Conservation (phyloP, 371 early-diverging fungal species). For the Syncephalastrum monosporum region DNA sequence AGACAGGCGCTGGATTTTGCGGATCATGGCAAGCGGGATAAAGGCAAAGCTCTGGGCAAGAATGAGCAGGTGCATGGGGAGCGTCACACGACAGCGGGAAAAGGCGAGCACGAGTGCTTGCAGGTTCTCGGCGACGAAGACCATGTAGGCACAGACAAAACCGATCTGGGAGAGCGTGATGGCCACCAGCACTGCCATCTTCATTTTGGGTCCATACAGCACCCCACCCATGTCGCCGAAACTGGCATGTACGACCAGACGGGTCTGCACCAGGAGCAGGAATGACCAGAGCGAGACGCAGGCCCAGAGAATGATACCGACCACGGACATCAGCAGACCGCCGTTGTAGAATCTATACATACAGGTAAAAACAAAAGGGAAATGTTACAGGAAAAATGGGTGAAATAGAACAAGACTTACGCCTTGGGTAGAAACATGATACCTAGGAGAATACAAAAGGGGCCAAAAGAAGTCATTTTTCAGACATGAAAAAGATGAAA, state of each 20-base stretch:
- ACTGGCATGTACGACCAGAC: conserved; percentile 57
- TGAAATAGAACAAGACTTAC: conserved; percentile 28
- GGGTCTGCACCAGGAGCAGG: conserved; percentile 60
- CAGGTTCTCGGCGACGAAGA: conserved; percentile 84
- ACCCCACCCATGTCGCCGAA: conserved; percentile 73
- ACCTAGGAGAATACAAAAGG: conserved; percentile 9
- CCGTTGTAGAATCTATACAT: conserved; percentile 62
- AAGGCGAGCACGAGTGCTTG: conserved; percentile 66
- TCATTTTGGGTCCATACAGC: conserved; percentile 72
- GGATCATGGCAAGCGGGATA: conserved; percentile 81
- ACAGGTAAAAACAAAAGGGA: background rate
- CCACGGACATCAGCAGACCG: conserved; percentile 61
- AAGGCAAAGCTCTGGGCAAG: conserved; percentile 73
- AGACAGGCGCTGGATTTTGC: conserved; percentile 78
- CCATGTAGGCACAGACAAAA: conserved; percentile 86
- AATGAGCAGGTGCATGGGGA: conserved; percentile 61
- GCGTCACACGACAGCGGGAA: conserved; percentile 55
- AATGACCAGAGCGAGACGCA: conserved; percentile 62
- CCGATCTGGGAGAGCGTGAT: conserved; percentile 86
- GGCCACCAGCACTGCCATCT: conserved; percentile 69
- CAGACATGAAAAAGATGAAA: no score
- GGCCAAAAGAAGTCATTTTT: background rate
- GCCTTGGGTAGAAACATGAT: conserved; percentile 82
- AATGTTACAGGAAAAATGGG: no score
- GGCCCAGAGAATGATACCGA: conserved; percentile 55